Conservation (phyloP, 768 basidiomycete species). For the Macrolepiota fuliginosa region DNA sequence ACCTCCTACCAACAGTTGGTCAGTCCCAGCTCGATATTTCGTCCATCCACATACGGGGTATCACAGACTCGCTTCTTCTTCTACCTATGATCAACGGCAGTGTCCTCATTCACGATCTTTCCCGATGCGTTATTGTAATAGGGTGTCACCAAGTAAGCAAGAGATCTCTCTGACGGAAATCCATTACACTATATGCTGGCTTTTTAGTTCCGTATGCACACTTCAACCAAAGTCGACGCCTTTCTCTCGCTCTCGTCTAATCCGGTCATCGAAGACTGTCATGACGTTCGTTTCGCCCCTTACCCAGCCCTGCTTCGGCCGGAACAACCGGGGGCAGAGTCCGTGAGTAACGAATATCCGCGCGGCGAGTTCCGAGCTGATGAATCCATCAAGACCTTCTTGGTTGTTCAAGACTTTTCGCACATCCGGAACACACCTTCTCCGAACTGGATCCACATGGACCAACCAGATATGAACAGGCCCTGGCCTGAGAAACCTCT, state of each 20-base stretch:
- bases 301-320: slow-evolving; percentile 48
- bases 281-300: slow-evolving; percentile 53
- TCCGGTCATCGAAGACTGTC: slow-evolving; percentile 80
- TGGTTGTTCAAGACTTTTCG: slow-evolving; percentile 67
- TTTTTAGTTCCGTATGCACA: slow-evolving; percentile 88
- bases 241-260: slow-evolving; percentile 67
- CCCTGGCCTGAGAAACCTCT: slow-evolving; percentile 21
- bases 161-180: neutral
- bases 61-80: slow-evolving; percentile 61
- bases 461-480: slow-evolving; percentile 16
- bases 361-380: neutral
- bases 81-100: slow-evolving; percentile 69
- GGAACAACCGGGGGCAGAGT: slow-evolving; percentile 17
- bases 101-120: slow-evolving; percentile 64
- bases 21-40: slow-evolving; percentile 32
- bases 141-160: slow-evolving; percentile 79
- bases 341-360: neutral
- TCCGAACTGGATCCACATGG: slow-evolving; percentile 64
- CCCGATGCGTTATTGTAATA: slow-evolving; percentile 60
- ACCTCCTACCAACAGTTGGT: slow-evolving; percentile 41
- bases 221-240: slow-evolving; percentile 59
- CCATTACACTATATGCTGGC: neutral
- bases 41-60: slow-evolving; percentile 61
- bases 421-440: slow-evolving; percentile 76
- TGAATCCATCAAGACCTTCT: too few species aligned